Evolutionary conservation across 768 basidiomycete species (phyloP).

Genomic region (Tylopilus cervinicoccineus): DNA sequence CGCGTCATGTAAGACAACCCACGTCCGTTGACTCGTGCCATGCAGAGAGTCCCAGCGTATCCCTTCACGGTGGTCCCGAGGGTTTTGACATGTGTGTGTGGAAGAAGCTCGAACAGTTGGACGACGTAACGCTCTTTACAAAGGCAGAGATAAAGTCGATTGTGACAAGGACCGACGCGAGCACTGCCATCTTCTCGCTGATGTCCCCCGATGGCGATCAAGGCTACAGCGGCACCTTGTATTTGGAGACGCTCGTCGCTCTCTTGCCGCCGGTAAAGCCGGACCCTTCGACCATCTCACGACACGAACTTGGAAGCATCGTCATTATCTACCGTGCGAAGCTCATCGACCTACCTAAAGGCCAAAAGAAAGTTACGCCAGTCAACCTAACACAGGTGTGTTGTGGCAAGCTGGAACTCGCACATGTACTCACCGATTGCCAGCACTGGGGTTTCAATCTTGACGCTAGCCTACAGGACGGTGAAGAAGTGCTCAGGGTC

Average conservation of each 20-base stretch:
- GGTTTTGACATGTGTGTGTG: slow-evolving; percentile 62
- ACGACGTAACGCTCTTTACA: slow-evolving; percentile 51
- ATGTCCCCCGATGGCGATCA: slow-evolving; percentile 65
- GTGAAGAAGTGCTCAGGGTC: slow-evolving; percentile 43
- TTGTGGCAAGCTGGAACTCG: neutral
- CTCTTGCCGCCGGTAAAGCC: slow-evolving; percentile 39
- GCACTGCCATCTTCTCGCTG: slow-evolving; percentile 51
- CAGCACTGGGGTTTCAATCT: slow-evolving; percentile 86
- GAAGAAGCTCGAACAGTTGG: slow-evolving; percentile 39
- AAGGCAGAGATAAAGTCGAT: slow-evolving; percentile 48
- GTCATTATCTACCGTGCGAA: slow-evolving; percentile 68
- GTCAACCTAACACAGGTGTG: slow-evolving; percentile 72
- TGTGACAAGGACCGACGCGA: slow-evolving; percentile 24
- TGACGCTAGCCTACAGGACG: slow-evolving; percentile 55
- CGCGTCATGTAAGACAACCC: too few species aligned
- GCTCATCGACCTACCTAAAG: slow-evolving; percentile 41
- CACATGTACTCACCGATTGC: neutral
- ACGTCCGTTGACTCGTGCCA: slow-evolving; percentile 9
- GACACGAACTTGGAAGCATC: slow-evolving; percentile 59
- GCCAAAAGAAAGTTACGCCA: slow-evolving; percentile 53
- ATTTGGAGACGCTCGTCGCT: slow-evolving; percentile 54
- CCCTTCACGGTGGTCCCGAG: slow-evolving; percentile 66
- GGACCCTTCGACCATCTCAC: slow-evolving; percentile 26
- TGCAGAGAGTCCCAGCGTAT: slow-evolving; percentile 50
- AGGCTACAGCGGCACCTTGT: slow-evolving; percentile 61